Evolutionary conservation across 306 rosid genomes (phyloP).

Genomic region (Senna siamea): DNA sequence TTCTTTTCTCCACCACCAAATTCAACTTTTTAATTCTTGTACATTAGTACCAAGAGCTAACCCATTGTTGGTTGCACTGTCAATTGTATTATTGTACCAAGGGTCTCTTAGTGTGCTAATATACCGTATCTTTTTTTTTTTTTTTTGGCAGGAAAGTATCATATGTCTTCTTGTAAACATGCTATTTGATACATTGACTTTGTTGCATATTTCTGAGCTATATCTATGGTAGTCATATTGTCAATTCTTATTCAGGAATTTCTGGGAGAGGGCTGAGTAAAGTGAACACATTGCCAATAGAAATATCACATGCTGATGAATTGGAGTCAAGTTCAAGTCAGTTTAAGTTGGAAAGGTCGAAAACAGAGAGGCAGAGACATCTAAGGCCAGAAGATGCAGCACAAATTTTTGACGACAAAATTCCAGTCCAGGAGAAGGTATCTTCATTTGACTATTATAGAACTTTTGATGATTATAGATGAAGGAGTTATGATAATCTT

Average conservation of each 20-base stretch:
- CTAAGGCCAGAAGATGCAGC: slow-evolving; percentile 77
- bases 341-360: slow-evolving; percentile 71
- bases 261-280: slow-evolving; percentile 52
- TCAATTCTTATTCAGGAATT: slow-evolving; percentile 48
- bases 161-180: neutral
- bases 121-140: neutral
- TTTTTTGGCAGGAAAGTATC: neutral
- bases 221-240: slow-evolving; percentile 24
- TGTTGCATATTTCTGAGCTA: slow-evolving; percentile 24
- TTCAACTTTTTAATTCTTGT: neutral
- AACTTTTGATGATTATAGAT: neutral
- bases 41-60: neutral
- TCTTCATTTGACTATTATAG: neutral
- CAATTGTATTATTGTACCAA: neutral
- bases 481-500: neutral
- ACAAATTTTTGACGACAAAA: slow-evolving; percentile 67
- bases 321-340: slow-evolving; percentile 52
- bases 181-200: slow-evolving; percentile 23
- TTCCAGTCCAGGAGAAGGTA: slow-evolving; percentile 77
- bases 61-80: neutral
- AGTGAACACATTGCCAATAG: slow-evolving; percentile 53
- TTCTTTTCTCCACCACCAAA: neutral
- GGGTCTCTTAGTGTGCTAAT: slow-evolving; percentile 23
- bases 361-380: slow-evolving; percentile 75
- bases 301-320: slow-evolving; percentile 50